Base-by-base conservation (phyloP, 108 stramenopile species). In the Skeletonema grethae region DNA sequence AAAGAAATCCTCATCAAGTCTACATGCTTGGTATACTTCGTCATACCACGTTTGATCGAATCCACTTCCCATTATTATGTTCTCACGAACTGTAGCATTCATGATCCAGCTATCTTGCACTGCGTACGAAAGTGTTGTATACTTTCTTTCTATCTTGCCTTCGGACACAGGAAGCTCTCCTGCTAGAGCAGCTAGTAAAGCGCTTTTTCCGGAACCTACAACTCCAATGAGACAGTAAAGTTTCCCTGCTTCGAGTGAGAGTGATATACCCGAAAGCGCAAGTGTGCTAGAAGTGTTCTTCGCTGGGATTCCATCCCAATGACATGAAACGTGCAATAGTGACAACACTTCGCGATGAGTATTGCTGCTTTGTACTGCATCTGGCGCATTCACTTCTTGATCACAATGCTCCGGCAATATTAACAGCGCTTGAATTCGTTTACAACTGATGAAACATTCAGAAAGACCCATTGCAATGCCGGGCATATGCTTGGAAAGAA, bases 21-120 rank as follows among this genome's bases (percentile, higher is more conserved):
- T 84, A 57, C 85, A 86, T 9, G 91, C 90, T 4, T 83, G 58
- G 7, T 91, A 43, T 35, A 95, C 87, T 62, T 72, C 16, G 2
- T 69, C 18, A 73, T 92, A 89, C 73, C 81, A 88, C 32, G 86
- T 71, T 12, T 62, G 38, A 38, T 79, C 67, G 16, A 63, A 84
- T 5, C 41, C 31, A 29, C 45, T 61, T 2, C 91, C 91, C 76
- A 96, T 85, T 7, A 87, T 45, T 16, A 96, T 85, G 67, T 96
- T 96, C 3, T 91, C 91, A 43, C 80, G 64, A 2, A 96, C 75
- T 25, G 90, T 88, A 18, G 87, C 93, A 39, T 87, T 71, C 79
- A 91, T 88, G 15, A 95, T 92, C 85, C 85, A 95, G 10, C 89
- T 79, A 67, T 91, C 88, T 75, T 96, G 95, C 2, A 87, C 63